Evolutionary conservation across 2,329 filamentous ascomycete species (phyloP).

Genomic region (Calonectria pseudoturangicola): DNA sequence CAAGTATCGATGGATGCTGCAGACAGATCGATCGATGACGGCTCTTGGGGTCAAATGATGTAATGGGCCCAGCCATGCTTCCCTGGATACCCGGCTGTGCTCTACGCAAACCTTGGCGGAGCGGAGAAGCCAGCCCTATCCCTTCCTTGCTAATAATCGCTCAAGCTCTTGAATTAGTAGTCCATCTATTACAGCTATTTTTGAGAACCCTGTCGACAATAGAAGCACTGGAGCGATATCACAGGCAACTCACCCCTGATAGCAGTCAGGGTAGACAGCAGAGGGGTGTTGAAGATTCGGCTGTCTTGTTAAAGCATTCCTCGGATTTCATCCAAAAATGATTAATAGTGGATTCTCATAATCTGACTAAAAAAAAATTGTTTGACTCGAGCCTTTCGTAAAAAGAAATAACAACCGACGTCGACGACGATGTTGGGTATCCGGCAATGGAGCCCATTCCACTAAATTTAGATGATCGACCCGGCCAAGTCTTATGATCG

Average conservation of each 20-base stretch:
- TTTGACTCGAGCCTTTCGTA: too few species aligned
- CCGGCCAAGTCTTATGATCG: background rate
- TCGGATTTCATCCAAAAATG: background rate
- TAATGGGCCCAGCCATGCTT: too few species aligned
- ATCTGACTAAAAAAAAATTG: background rate
- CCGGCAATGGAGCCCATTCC: conserved; percentile 1
- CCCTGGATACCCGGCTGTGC: too few species aligned
- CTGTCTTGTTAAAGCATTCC: background rate
- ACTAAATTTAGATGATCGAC: background rate
- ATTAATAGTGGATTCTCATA: background rate
- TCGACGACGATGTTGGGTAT: background rate
- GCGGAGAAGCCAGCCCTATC: too few species aligned
- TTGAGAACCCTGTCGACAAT: background rate
- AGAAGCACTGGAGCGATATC: background rate
- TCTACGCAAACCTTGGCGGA: too few species aligned
- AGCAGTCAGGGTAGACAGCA: background rate
- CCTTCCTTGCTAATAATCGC: background rate
- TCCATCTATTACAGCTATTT: background rate
- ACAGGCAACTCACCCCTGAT: background rate
- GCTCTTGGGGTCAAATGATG: background rate
- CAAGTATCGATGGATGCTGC: background rate
- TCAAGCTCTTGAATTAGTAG: too few species aligned
- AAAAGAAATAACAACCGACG: background rate
- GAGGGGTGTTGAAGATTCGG: too few species aligned
- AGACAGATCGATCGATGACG: background rate